Evolutionary conservation across 2,329 filamentous ascomycete species (phyloP).

Genomic region (Sporothrix inflata): DNA sequence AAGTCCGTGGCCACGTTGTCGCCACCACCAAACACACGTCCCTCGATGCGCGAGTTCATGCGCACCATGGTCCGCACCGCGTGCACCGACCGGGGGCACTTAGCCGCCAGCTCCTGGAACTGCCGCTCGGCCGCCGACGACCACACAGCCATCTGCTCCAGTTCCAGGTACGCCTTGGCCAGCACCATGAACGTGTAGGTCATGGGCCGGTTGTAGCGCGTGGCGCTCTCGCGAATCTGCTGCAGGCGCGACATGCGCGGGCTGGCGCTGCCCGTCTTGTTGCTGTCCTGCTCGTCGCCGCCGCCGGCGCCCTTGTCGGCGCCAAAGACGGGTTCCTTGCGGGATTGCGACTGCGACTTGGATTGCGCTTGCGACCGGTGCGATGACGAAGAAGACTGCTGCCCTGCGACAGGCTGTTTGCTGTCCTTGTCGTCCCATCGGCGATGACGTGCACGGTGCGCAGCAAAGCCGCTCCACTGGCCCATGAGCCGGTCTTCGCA

Average conservation of each 20-base stretch:
- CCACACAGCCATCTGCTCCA: slow-evolving; percentile 54
- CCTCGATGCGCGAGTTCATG: slow-evolving; percentile 36
- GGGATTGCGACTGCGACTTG: not conserved
- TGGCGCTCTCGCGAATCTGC: slow-evolving; percentile 46
- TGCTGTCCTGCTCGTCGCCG: not conserved
- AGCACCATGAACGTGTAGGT: slow-evolving; percentile 54
- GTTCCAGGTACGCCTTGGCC: slow-evolving; percentile 54
- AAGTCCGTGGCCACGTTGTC: not conserved
- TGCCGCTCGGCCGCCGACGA: slow-evolving; percentile 49
- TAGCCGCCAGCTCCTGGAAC: slow-evolving; percentile 44
- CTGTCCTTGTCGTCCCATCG: not conserved
- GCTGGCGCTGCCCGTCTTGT: not conserved
- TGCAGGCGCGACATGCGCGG: slow-evolving; percentile 28
- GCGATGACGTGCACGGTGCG: slow-evolving; percentile 37
- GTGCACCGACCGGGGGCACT: slow-evolving; percentile 48
- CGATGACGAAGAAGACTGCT: not conserved
- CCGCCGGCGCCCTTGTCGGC: not conserved
- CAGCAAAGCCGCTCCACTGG: slow-evolving; percentile 74
- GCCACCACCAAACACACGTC: slow-evolving; percentile 33
- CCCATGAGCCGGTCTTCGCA: slow-evolving; percentile 81
- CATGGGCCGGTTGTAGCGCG: slow-evolving; percentile 46
- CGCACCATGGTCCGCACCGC: slow-evolving; percentile 42
- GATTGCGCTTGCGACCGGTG: not conserved
- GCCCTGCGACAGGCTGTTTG: not conserved
- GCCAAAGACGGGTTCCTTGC: not conserved